phyloP scores from a whole-genome alignment of 371 early-diverging fungal genomes.

The Saksenaea oblongispora region DNA sequence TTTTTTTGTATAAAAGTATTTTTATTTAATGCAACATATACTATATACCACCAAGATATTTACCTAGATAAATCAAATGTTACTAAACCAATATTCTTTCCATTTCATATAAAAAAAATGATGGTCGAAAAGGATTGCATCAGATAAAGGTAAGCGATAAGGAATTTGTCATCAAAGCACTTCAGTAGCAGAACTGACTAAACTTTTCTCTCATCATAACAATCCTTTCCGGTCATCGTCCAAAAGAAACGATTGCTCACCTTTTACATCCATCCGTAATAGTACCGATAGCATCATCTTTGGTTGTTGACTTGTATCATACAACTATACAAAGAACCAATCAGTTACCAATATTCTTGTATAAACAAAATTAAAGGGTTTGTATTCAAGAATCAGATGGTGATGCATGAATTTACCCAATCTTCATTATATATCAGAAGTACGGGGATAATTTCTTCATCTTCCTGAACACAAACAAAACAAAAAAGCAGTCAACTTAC shows the following conservation, averaged over 20 bases:
- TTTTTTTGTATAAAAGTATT: not conserved
- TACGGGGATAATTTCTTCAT: not conserved
- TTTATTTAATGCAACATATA: not conserved
- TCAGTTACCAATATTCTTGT: not conserved
- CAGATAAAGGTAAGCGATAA: constrained; percentile 1
- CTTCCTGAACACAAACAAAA: not conserved
- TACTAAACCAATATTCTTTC: not conserved
- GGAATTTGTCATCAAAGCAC: not conserved
- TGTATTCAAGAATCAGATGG: constrained; percentile 2
- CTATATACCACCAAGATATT: not conserved
- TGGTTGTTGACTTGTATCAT: not conserved
- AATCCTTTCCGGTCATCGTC: not conserved
- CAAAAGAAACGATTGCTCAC: not conserved
- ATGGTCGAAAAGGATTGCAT: not conserved
- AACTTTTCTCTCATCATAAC: not conserved
- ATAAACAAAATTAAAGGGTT: not conserved
- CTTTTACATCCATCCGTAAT: not conserved
- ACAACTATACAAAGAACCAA: not conserved
- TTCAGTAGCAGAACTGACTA: constrained; percentile 4
- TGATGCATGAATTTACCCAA: constrained; percentile 1
- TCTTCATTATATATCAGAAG: not conserved
- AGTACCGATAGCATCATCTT: not conserved
- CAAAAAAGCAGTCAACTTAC: not conserved
- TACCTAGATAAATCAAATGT: not conserved
- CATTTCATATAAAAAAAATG: not conserved